Evolutionary conservation across 2,329 filamentous ascomycete genomes (phyloP).

Genomic region (Beauveria sp.): DNA sequence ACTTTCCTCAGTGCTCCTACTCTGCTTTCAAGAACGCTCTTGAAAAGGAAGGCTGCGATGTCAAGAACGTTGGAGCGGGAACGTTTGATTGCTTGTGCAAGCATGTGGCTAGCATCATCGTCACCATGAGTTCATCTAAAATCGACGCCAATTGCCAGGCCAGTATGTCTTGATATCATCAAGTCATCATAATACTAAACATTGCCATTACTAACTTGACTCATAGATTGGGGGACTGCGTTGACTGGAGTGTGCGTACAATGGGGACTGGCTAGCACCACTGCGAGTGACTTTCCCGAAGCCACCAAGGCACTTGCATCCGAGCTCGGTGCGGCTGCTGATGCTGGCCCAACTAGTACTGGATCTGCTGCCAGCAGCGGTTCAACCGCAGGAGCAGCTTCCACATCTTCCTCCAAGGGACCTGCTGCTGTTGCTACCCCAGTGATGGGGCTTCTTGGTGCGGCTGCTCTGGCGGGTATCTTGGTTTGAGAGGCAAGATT

Average conservation of each 20-base stretch:
- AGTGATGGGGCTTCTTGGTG: constrained; percentile 5
- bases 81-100: constrained; percentile 8
- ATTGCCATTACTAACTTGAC: background rate
- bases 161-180: background rate
- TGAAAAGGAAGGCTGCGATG: constrained; percentile 8
- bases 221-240: background rate
- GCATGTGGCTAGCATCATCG: constrained; percentile 2
- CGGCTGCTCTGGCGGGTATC: constrained; percentile 4
- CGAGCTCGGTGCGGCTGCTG: constrained; percentile 1
- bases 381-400: constrained; percentile 3
- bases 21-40: constrained; percentile 3
- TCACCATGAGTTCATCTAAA: background rate
- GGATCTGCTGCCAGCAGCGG: background rate
- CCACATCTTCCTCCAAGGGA: constrained; percentile 2
- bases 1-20: constrained; percentile 5
- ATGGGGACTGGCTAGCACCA: constrained; percentile 1
- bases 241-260: background rate
- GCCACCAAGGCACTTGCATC: constrained; percentile 10
- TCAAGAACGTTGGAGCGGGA: background rate
- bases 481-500: background rate
- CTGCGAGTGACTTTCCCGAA: background rate
- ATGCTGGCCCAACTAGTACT: background rate
- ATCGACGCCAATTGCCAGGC: constrained; percentile 6
- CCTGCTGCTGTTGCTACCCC: constrained; percentile 7
- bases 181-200: background rate